Evolutionary conservation across 2,329 filamentous ascomycete genomes (phyloP), one percentile per base, ranked within the genome.

Genomic region (Eurotiales sp.): DNA sequence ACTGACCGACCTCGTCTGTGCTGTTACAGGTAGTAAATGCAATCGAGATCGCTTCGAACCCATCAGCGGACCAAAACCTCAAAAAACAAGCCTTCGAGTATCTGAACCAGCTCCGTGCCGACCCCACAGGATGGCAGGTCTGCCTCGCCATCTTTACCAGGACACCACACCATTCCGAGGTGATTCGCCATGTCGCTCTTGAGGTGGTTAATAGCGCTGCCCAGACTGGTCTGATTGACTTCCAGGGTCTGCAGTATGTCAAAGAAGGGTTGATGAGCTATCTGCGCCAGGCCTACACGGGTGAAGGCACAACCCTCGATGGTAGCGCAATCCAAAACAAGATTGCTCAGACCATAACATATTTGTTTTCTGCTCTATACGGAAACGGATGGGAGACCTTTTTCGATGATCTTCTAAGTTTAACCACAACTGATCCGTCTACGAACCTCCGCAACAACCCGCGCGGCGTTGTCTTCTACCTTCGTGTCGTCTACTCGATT

Each of bases 191-290:
- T 67, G 87, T 93, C 55, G 89, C 88, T 57, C 82, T 99, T 57
- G 93, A 99, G 67, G 84, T 96, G 45, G 84, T 99, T 71, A 97
- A 96, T 73, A 90, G 88, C 74, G 90, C 90, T 43, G 84, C 96
- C 42, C 88, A 95, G 64, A 84, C 83, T 40, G 87, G 89, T 60
- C 77, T 85, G 36, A 80, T 96, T 59, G 88, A 95, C 62, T 73
- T 76, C 47, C 79, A 84, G 63, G 87, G 85, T 60, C 76, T 97
- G 57, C 74, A 77, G 43, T 86, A 86, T 64, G 82, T 97, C 61
- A 90, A 88, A 69, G 85, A 93, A 60, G 87, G 83, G 40, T 76
- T 99, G 58, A 78, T 96, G 73, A 81, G 83, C 60, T 96, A 97
- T 70, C 80, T 93, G 55, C 83, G 83, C 58, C 82, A 86, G 61